A percentile compares a stretch with the other conserved stretches of the same genome.
Evolutionary conservation across 2,329 filamentous ascomycete species (phyloP).

Genomic region (Coleophoma eucalyptorum): DNA sequence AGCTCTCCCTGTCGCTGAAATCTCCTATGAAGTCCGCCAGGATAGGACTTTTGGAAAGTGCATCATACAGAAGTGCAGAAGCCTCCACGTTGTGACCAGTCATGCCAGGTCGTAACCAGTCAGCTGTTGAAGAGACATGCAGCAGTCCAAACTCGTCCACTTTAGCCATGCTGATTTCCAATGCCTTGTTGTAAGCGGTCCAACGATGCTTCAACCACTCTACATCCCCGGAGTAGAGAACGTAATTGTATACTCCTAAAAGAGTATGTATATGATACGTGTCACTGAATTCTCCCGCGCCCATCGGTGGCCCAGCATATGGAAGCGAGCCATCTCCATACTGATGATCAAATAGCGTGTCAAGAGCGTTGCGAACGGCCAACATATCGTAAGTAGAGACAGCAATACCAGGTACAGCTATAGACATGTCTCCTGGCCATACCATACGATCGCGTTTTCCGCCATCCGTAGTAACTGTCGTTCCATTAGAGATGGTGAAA

Average conservation of each 20-base stretch:
- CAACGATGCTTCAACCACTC: constrained; percentile 44
- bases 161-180: constrained; percentile 39
- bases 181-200: constrained; percentile 42
- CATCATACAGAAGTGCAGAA: constrained; percentile 22
- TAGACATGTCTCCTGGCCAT: constrained; percentile 60
- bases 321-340: constrained; percentile 40
- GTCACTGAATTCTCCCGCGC: constrained; percentile 39
- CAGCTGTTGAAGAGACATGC: constrained; percentile 17
- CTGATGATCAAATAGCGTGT: constrained; percentile 38
- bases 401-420: constrained; percentile 49
- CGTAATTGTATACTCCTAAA: constrained; percentile 55
- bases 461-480: constrained; percentile 39
- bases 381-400: constrained; percentile 49
- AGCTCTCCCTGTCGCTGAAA: constrained; percentile 4
- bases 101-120: constrained; percentile 27
- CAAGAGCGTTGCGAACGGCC: constrained; percentile 44
- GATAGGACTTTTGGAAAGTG: constrained; percentile 36
- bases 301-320: constrained; percentile 46
- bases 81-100: constrained; percentile 26
- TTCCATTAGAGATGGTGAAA: constrained; percentile 26
- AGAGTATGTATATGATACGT: constrained; percentile 59
- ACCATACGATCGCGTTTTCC: constrained; percentile 56
- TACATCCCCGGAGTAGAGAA: constrained; percentile 52
- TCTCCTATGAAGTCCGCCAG: constrained; percentile 32
- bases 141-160: constrained; percentile 35